Percentiles rank a stretch among this genome's conserved stretches.
These are phyloP conservation scores for Penicillium aurantiogriseum DNA, from an alignment of 2,329 filamentous ascomycete species.

Conservation along the genomic window DNA sequence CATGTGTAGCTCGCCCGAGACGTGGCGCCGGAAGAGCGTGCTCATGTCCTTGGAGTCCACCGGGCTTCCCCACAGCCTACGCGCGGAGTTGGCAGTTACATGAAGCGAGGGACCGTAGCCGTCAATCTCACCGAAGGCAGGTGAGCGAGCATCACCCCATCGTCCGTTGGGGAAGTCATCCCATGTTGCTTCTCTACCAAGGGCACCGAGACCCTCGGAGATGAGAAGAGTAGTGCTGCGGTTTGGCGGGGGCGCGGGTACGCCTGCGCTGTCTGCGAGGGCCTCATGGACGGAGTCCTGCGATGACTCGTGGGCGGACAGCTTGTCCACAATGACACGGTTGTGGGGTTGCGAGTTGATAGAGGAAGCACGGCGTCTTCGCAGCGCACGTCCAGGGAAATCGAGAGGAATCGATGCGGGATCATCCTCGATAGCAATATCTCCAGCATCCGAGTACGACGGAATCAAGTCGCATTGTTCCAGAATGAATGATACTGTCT, in stretches of 20 bases:
- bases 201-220: conserved; percentile 84
- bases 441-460: conserved; percentile 45
- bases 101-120: conserved; percentile 97
- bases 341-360: conserved; percentile 84
- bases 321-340: conserved; percentile 74
- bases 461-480: conserved; percentile 84
- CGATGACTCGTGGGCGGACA: conserved; percentile 35
- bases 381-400: conserved; percentile 34
- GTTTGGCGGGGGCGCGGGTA: conserved; percentile 69
- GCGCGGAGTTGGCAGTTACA: conserved; percentile 79
- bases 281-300: conserved; percentile 58
- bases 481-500: conserved; percentile 89
- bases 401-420: conserved; percentile 22
- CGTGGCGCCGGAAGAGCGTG: conserved; percentile 74
- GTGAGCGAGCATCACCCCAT: conserved; percentile 89
- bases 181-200: conserved; percentile 95
- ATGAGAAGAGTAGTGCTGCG: conserved; percentile 86
- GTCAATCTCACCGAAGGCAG: conserved; percentile 93
- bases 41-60: conserved; percentile 69
- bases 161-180: conserved; percentile 96
- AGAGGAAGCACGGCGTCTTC: conserved; percentile 66
- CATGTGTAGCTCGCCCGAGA: conserved; percentile 73
- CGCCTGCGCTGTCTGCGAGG: conserved; percentile 71
- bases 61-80: conserved; percentile 81
- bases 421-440: conserved; percentile 46